These are phyloP conservation scores for Eragrostis tef DNA, from an alignment of 202 grass and related monocot species.

Conservation along the genomic window DNA sequence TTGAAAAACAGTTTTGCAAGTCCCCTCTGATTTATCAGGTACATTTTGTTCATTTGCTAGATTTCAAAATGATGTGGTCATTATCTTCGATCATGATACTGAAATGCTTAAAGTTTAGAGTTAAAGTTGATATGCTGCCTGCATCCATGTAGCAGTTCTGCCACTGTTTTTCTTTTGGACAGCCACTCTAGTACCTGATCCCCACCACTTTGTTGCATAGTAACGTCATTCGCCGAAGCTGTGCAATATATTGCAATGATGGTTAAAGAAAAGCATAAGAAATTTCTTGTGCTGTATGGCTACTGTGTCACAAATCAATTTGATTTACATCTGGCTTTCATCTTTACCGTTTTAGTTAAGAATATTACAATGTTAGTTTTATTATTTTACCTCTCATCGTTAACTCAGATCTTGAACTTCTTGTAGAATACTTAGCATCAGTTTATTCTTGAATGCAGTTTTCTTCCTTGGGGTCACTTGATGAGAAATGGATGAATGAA, in stretches of 20 bases:
- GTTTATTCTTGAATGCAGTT: conserved; percentile 63
- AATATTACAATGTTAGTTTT: conserved; percentile 1
- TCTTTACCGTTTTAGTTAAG: conserved; percentile 11
- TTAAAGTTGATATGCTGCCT: conserved; percentile 16
- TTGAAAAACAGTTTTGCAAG: conserved; percentile 82
- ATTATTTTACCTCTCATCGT: conserved; percentile 9
- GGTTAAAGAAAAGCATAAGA: conserved; percentile 22
- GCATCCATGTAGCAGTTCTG: neutral
- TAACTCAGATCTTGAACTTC: conserved; percentile 11
- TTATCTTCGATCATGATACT: neutral
- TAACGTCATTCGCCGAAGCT: conserved; percentile 6
- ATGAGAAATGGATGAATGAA: conserved; percentile 93
- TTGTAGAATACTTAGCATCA: conserved; percentile 19
- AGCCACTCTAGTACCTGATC: neutral
- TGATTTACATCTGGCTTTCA: neutral
- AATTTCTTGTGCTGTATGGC: conserved; percentile 8
- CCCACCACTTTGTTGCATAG: neutral
- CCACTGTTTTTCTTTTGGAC: neutral
- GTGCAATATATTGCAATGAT: conserved; percentile 4
- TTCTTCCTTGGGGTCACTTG: conserved; percentile 91
- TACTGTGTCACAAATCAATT: neutral
- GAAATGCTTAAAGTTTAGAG: conserved; percentile 26
- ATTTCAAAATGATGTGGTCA: neutral
- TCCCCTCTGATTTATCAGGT: conserved; percentile 97
- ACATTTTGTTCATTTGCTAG: conserved; percentile 6